A percentile compares a stretch with the other conserved stretches of the same genome.
Evolutionary conservation across 176 grass and related monocot species (phyloP).

Genomic region (Lolium rigidum): DNA sequence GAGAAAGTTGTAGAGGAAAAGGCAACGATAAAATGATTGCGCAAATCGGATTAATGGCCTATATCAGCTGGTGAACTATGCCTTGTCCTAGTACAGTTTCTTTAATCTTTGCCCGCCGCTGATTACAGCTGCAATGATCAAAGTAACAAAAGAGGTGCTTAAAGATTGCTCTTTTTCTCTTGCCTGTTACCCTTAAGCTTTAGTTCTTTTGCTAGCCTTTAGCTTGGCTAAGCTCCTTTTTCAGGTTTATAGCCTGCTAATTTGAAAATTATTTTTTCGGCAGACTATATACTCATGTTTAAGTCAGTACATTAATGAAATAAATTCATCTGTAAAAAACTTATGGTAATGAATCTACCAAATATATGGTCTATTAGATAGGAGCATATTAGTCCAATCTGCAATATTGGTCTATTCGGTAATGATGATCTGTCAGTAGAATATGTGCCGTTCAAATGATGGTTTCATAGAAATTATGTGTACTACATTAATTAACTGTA

Average conservation of each 20-base stretch:
- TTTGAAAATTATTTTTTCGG: not conserved
- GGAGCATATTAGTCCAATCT: slow-evolving; percentile 18
- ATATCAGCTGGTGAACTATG: slow-evolving; percentile 42
- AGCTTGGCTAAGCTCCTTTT: slow-evolving; percentile 40
- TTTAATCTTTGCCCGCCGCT: slow-evolving; percentile 41
- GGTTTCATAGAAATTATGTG: slow-evolving; percentile 3
- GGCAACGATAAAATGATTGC: slow-evolving; percentile 37
- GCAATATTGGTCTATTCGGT: not conserved
- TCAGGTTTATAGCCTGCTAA: not conserved
- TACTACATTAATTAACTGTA: slow-evolving; percentile 42
- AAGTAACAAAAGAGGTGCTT: slow-evolving; percentile 51
- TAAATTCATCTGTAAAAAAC: not conserved
- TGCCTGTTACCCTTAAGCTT: slow-evolving; percentile 46
- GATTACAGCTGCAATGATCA: slow-evolving; percentile 64
- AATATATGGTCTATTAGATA: slow-evolving; percentile 13
- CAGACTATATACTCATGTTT: not conserved
- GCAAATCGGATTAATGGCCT: slow-evolving; percentile 38
- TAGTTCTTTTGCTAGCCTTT: slow-evolving; percentile 63
- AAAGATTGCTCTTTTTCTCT: slow-evolving; percentile 52
- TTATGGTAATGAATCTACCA: not conserved
- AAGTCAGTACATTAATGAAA: not conserved
- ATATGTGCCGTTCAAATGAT: slow-evolving; percentile 12
- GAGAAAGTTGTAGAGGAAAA: slow-evolving; percentile 22
- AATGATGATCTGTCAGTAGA: slow-evolving; percentile 9
- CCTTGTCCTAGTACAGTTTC: slow-evolving; percentile 43